Base-by-base conservation (phyloP, 2,329 filamentous ascomycete genomes). In the Penicillium sp. region DNA sequence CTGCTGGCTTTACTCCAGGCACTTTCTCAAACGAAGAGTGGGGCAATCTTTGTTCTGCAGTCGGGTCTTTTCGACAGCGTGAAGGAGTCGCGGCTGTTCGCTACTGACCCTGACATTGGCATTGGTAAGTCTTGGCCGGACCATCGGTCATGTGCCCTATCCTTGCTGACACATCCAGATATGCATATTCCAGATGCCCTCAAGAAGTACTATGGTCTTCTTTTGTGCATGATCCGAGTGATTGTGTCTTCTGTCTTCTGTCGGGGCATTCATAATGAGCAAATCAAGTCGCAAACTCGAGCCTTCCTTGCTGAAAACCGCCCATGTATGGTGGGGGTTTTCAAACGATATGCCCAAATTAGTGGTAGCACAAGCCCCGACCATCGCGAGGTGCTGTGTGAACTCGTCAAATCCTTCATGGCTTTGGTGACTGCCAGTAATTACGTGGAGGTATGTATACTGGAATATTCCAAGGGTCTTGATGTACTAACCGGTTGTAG, bases 81-180 rank as follows among this genome's bases (percentile, higher is more conserved):
- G 17, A 83, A 84, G 45, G 77, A 83, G 39, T 94, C 88, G 1
- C 79, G 80, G n/a, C 74, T 96, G 14, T 98, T 96, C 61, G 73
- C 80, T 6, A 84, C 85, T 9, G 92, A 98, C 60, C 92, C 92
- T 0, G 92, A 98, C 62, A 79, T 98, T 37, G 88, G 93, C 43
- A 79, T 89, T 41, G 75, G 76, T 76, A 58, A 54, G 65, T 20
- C 37, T n/a, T 32, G 11, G n/a, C 3, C 7, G n/a, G n/a, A 48
- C 48, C 29, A 48, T 48, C 29, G 25, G 32, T 11, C 2, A 25
- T 14, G 11, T 15, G 12, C 26, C 20, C 6, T 8, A 17, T 7
- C 8, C 28, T 30, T 45, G 28, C 51, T 61, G 44, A 59, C 37
- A 8, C 25, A 9, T 5, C 11, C 44, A 71, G 79, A 85, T 50